These are phyloP conservation scores for Stemphylium beticola DNA, from an alignment of 2,329 filamentous ascomycete genomes.

Conservation along the genomic window DNA sequence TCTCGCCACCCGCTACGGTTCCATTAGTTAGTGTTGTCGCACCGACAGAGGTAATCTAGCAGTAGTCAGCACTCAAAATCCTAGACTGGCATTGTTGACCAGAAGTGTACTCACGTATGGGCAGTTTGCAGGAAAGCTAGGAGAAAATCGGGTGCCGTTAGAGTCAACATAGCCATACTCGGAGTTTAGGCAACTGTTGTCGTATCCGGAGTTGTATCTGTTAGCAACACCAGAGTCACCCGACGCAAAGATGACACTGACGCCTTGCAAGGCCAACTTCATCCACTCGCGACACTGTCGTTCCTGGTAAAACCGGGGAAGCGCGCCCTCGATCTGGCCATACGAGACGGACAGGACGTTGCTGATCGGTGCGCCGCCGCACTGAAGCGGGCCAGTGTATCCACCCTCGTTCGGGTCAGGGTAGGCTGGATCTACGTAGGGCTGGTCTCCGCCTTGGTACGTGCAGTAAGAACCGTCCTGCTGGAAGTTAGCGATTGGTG, in stretches of 20 bases:
- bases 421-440: slow-evolving; percentile 23
- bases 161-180: slow-evolving; percentile 17
- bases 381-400: slow-evolving; percentile 40
- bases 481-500: slow-evolving; percentile 3
- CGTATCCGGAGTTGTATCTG: slow-evolving; percentile 18
- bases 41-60: slow-evolving; percentile 61
- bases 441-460: slow-evolving; percentile 23
- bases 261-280: slow-evolving; percentile 53
- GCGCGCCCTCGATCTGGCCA: slow-evolving; percentile 59
- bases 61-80: neutral
- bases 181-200: slow-evolving; percentile 22
- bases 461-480: slow-evolving; percentile 28
- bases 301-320: slow-evolving; percentile 56
- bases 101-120: slow-evolving; percentile 59
- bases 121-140: slow-evolving; percentile 68
- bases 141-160: slow-evolving; percentile 51
- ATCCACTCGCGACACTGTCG: slow-evolving; percentile 57
- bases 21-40: slow-evolving; percentile 51
- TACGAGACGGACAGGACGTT: slow-evolving; percentile 62
- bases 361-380: slow-evolving; percentile 53
- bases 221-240: slow-evolving; percentile 49
- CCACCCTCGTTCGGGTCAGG: slow-evolving; percentile 22
- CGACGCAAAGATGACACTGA: slow-evolving; percentile 56
- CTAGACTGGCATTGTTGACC: too few species aligned
- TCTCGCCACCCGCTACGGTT: slow-evolving; percentile 54